These are phyloP conservation scores for Kregervanrija pseudodelftensis DNA, from an alignment of 805 yeast genomes.

Conservation along the genomic window DNA sequence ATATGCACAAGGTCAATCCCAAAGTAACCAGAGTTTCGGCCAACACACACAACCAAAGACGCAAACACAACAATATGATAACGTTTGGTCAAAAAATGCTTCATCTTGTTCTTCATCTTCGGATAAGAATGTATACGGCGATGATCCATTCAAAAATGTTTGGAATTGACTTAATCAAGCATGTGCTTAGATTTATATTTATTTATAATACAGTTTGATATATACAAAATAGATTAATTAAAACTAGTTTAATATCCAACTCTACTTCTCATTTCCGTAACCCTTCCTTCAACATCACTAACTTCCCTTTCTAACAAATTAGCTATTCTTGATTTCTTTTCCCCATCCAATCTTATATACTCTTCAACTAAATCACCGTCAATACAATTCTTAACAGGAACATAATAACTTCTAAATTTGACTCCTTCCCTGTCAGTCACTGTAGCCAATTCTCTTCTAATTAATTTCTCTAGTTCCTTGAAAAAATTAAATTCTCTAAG, in stretches of 20 bases:
- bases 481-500: slow-evolving; percentile 56
- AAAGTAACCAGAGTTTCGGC: not conserved
- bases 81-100: slow-evolving; percentile 10
- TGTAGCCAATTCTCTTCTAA: slow-evolving; percentile 32
- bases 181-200: too few relatives aligned
- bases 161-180: slow-evolving; percentile 16
- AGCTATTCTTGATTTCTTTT: slow-evolving; percentile 32
- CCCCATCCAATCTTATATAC: slow-evolving; percentile 32
- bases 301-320: slow-evolving; percentile 39
- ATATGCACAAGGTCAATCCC: slow-evolving; percentile 1
- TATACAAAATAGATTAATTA: too few relatives aligned
- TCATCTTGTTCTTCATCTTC: slow-evolving; percentile 2
- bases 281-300: slow-evolving; percentile 42
- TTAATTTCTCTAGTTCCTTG: slow-evolving; percentile 41
- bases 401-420: slow-evolving; percentile 69
- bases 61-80: slow-evolving; percentile 4
- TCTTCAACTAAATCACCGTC: slow-evolving; percentile 85
- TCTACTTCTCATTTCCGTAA: slow-evolving; percentile 45
- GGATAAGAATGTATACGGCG: slow-evolving; percentile 8
- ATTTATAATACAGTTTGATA: too few relatives aligned
- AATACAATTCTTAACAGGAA: slow-evolving; percentile 67
- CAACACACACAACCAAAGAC: not conserved
- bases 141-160: slow-evolving; percentile 27
- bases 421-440: slow-evolving; percentile 60
- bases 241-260: slow-evolving; percentile 15